These are phyloP conservation scores for Cercophora samala DNA, from an alignment of 495 filamentous ascomycete genomes.

Conservation along the genomic window DNA sequence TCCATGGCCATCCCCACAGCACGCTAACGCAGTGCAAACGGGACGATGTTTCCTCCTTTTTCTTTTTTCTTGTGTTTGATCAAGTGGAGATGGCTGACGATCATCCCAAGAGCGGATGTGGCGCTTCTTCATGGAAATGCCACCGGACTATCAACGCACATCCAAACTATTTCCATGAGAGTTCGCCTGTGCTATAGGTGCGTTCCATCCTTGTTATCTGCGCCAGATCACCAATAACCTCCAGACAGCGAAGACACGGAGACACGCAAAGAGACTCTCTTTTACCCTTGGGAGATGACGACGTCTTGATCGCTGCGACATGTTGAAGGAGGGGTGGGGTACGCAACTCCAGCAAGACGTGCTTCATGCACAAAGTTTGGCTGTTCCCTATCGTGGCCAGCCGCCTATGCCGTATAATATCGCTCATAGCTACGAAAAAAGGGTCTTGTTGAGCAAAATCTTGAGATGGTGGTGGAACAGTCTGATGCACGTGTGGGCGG, in stretches of 20 bases:
- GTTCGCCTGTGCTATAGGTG: not conserved
- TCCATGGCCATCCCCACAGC: not conserved
- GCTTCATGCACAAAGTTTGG: not conserved
- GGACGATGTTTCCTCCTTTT: not conserved
- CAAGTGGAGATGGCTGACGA: not conserved
- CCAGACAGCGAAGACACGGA: not conserved
- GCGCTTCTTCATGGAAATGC: not conserved
- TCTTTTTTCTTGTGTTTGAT: not conserved
- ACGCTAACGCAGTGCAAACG: not conserved
- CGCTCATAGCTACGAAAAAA: not conserved
- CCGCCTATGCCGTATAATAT: not conserved
- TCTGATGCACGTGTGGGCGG: not conserved
- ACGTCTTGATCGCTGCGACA: not conserved
- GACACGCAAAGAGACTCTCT: not conserved
- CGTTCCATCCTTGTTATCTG: not conserved
- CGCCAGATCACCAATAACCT: not conserved
- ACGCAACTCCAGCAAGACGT: not conserved
- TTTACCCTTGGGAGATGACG: not conserved
- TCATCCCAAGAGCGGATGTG: not conserved
- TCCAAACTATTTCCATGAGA: not conserved
- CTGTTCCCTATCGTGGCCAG: not conserved
- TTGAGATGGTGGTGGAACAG: not conserved
- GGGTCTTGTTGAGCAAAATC: not conserved
- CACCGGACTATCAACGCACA: not conserved
- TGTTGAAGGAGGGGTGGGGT: not conserved